These are phyloP conservation scores for Massariosphaeria phaeospora DNA, from an alignment of 495 filamentous ascomycete genomes.

Conservation along the genomic window DNA sequence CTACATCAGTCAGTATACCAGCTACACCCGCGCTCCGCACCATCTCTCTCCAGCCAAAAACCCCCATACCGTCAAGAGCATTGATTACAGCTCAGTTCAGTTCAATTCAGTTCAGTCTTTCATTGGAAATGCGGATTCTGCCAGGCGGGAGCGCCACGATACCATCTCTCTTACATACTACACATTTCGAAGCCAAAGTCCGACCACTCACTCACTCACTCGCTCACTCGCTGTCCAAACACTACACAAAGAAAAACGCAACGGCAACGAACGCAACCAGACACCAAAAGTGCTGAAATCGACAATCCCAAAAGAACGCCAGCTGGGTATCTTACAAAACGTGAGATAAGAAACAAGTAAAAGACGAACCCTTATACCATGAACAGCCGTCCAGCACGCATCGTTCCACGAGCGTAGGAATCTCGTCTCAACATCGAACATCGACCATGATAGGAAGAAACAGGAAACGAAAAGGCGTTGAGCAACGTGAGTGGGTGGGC, in stretches of 20 bases:
- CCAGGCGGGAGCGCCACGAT: not conserved
- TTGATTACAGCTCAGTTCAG: not conserved
- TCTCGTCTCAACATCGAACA: too few species aligned
- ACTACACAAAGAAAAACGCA: not conserved
- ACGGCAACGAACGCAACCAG: not conserved
- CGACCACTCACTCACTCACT: not conserved
- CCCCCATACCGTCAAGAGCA: not conserved
- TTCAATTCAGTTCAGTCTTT: not conserved
- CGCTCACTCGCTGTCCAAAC: not conserved
- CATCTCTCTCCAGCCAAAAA: not conserved
- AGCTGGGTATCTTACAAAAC: constrained; percentile 12
- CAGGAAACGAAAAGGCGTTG: not conserved
- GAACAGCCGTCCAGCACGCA: too few species aligned
- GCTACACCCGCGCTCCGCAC: not conserved
- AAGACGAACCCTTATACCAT: not conserved
- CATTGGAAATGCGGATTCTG: not conserved
- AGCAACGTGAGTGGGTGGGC: not conserved
- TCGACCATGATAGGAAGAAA: not conserved
- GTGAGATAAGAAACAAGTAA: not conserved
- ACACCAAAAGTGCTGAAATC: not conserved
- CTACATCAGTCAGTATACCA: too few species aligned
- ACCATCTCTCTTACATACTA: not conserved
- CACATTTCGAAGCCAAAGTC: not conserved
- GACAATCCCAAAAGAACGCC: constrained; percentile 1
- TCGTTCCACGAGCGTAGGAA: too few species aligned